A percentile compares a stretch with the other conserved stretches of the same genome.
phyloP scores from a whole-genome alignment of 352 stramenopile species.

The Globisporangium rhizosaccharum region DNA sequence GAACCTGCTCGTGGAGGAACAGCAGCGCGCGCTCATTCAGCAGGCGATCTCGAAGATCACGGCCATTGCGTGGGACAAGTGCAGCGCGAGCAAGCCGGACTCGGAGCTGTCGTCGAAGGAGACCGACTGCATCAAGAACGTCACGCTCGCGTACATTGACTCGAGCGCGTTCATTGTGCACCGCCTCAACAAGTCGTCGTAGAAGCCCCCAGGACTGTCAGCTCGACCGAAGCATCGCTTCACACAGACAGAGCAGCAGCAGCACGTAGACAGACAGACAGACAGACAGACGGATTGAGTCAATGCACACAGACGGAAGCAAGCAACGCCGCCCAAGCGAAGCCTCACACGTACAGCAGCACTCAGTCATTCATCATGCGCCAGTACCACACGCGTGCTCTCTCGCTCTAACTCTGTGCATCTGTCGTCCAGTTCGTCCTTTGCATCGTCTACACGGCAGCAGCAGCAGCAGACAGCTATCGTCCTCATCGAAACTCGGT shows the following conservation, averaged over 20 bases:
- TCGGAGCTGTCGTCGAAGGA: constrained; percentile 78
- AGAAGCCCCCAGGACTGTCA: background rate
- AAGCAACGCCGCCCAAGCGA: too few species aligned
- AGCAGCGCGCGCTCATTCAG: constrained; percentile 84
- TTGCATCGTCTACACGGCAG: background rate
- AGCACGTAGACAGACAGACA: too few species aligned
- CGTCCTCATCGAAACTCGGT: constrained; percentile 6
- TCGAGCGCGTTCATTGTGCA: constrained; percentile 83
- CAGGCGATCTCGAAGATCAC: constrained; percentile 88
- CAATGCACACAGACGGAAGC: too few species aligned
- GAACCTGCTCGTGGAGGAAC: constrained; percentile 82
- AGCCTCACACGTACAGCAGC: too few species aligned
- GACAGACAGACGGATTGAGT: too few species aligned
- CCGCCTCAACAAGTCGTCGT: constrained; percentile 73
- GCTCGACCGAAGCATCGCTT: too few species aligned
- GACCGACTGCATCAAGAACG: constrained; percentile 84
- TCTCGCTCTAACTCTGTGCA: background rate
- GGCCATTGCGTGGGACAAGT: constrained; percentile 87
- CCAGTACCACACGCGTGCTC: too few species aligned
- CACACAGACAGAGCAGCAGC: too few species aligned
- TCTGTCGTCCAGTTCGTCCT: background rate
- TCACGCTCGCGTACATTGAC: constrained; percentile 83
- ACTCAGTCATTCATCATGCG: too few species aligned
- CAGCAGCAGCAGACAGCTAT: background rate
- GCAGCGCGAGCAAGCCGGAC: constrained; percentile 79